A percentile compares a stretch with the other conserved stretches of the same genome.
Evolutionary conservation across 2,329 filamentous ascomycete genomes (phyloP).

Genomic region (Hymenoscyphus albidus): DNA sequence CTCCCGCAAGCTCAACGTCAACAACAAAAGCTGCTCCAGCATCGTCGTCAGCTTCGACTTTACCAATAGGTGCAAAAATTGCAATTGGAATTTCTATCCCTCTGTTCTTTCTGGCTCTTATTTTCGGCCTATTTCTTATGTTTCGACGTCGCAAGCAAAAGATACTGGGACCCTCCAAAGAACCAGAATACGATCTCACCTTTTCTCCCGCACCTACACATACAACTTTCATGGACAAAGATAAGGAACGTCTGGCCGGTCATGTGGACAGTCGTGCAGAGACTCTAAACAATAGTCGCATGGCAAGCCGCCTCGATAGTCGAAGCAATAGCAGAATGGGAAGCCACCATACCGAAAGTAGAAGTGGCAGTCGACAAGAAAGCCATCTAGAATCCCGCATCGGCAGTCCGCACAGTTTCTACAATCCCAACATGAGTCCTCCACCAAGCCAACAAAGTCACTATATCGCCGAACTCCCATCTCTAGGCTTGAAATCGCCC

Average conservation of each 20-base stretch:
- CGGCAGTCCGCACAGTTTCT: conserved; percentile 3
- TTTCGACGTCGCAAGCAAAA: conserved; percentile 28
- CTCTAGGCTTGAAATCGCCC: neutral
- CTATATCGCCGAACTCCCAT: conserved; percentile 6
- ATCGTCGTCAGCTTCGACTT: neutral
- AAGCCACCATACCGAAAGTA: conserved; percentile 2
- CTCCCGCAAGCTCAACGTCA: neutral
- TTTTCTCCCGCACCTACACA: conserved; percentile 13
- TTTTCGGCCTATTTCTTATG: conserved; percentile 31
- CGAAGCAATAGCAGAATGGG: conserved; percentile 10
- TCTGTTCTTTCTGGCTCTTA: conserved; percentile 28
- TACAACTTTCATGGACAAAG: conserved; percentile 9
- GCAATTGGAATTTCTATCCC: conserved; percentile 35
- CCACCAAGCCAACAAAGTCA: neutral
- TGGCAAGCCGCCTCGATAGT: conserved; percentile 5
- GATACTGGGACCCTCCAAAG: conserved; percentile 2
- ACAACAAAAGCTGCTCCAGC: neutral
- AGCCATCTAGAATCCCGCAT: conserved; percentile 4
- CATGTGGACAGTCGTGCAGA: conserved; percentile 7
- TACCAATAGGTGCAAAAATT: conserved; percentile 18
- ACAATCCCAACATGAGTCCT: conserved; percentile 5
- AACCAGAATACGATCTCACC: conserved; percentile 9
- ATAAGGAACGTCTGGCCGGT: neutral
- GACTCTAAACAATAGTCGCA: conserved; percentile 4
- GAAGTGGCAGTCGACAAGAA: conserved; percentile 7